phyloP scores from a whole-genome alignment of 768 basidiomycete genomes.

The Leucosporidium yakuticum region DNA sequence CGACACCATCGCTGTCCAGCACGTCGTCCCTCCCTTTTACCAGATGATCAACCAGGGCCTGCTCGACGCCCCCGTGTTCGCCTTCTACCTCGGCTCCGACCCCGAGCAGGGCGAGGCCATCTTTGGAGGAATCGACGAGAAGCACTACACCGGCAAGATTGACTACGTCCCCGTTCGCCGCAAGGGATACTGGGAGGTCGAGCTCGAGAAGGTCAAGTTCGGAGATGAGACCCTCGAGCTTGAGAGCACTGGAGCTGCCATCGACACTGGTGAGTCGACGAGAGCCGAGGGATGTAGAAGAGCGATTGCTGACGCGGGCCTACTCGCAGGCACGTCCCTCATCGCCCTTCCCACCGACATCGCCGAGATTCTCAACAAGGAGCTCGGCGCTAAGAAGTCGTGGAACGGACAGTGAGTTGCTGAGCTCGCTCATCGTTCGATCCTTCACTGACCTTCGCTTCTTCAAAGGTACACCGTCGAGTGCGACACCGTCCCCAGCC shows the following conservation, averaged over 20 bases:
- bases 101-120: slow-evolving; percentile 68
- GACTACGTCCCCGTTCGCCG: slow-evolving; percentile 82
- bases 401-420: slow-evolving; percentile 80
- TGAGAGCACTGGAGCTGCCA: slow-evolving; percentile 62
- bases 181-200: slow-evolving; percentile 82
- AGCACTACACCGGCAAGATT: slow-evolving; percentile 72
- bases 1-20: slow-evolving; percentile 90
- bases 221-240: slow-evolving; percentile 83
- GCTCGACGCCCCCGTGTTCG: slow-evolving; percentile 78
- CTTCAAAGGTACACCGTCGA: slow-evolving; percentile 58
- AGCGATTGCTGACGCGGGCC: not conserved
- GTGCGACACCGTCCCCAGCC: slow-evolving; percentile 71
- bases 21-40: slow-evolving; percentile 89
- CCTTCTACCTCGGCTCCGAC: slow-evolving; percentile 73
- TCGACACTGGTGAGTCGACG: slow-evolving; percentile 38
- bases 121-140: slow-evolving; percentile 80
- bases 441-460: slow-evolving; percentile 6
- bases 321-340: slow-evolving; percentile 67
- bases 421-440: slow-evolving; percentile 39
- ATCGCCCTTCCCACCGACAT: slow-evolving; percentile 90
- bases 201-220: slow-evolving; percentile 76
- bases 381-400: slow-evolving; percentile 83
- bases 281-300: too few species aligned
- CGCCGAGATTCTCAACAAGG: slow-evolving; percentile 93
- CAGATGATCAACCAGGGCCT: slow-evolving; percentile 77